phyloP scores from a whole-genome alignment of 2,329 filamentous ascomycete species.

The Aspergillus sp. region DNA sequence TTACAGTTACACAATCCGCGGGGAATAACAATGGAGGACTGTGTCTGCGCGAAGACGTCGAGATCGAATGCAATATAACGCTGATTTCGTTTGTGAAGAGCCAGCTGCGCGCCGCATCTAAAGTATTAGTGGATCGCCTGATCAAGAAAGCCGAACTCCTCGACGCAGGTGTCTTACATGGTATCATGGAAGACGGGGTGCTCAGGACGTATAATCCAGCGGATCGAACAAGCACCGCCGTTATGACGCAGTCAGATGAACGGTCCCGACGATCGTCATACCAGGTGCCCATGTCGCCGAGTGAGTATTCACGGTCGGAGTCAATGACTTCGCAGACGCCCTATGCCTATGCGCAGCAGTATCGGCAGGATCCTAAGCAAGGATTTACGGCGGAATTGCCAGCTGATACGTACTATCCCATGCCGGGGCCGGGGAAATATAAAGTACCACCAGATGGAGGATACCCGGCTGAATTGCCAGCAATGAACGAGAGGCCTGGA shows the following conservation, averaged over 20 bases:
- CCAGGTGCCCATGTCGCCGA: conserved; percentile 1
- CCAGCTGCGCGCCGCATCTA: conserved; percentile 76
- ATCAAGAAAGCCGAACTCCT: conserved; percentile 53
- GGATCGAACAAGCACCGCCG: neutral
- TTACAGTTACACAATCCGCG: too few species aligned
- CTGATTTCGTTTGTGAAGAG: conserved; percentile 77
- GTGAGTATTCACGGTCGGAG: neutral
- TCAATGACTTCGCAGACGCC: neutral
- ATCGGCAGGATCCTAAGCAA: neutral
- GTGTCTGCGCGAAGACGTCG: conserved; percentile 82
- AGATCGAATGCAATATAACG: conserved; percentile 77
- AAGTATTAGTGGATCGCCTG: conserved; percentile 66
- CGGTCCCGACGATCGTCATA: neutral
- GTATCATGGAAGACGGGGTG: conserved; percentile 5
- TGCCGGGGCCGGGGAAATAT: neutral
- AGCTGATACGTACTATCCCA: neutral
- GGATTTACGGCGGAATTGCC: conserved; percentile 1
- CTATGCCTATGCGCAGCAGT: neutral
- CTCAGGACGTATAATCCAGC: conserved; percentile 10
- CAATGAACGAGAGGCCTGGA: neutral
- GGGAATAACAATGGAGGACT: conserved; percentile 61
- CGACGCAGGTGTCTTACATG: conserved; percentile 22
- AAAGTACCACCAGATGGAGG: neutral
- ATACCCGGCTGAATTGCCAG: neutral
- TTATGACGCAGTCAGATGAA: neutral